Percentiles rank a stretch among this genome's conserved stretches.
Evolutionary conservation across 176 grass and related monocot species (phyloP).

Genomic region (Otatea glauca): DNA sequence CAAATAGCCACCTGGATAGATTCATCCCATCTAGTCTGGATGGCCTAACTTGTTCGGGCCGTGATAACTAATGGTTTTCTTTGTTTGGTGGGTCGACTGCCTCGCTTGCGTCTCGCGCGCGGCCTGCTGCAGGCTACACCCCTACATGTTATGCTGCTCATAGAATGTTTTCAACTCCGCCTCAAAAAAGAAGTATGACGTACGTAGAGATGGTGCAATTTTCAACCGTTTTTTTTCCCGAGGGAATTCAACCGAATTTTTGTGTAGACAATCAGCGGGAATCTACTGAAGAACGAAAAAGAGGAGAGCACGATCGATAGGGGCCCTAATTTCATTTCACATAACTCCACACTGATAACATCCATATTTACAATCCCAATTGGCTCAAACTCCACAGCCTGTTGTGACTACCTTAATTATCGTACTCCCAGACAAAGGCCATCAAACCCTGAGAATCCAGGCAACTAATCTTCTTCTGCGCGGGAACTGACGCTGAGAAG

Average conservation of each 20-base stretch:
- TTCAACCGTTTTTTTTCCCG: not conserved
- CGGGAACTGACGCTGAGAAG: not conserved
- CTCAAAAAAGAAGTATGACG: not conserved
- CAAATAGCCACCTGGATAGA: too few relatives aligned
- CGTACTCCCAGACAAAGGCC: not conserved
- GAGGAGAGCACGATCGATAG: not conserved
- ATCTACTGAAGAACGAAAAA: not conserved
- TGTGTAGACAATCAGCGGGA: not conserved
- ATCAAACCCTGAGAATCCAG: not conserved
- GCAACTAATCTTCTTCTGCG: not conserved
- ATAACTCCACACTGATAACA: not conserved
- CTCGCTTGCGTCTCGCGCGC: too few relatives aligned
- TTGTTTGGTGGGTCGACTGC: too few relatives aligned
- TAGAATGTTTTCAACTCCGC: too few relatives aligned
- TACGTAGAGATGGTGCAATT: not conserved
- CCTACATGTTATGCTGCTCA: too few relatives aligned
- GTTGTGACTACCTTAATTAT: not conserved
- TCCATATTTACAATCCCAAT: constrained; percentile 35
- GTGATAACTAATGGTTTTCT: too few relatives aligned
- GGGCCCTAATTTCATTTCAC: not conserved
- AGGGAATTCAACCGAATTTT: not conserved
- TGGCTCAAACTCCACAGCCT: not conserved
- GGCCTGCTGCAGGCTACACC: too few relatives aligned
- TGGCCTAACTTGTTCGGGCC: too few relatives aligned
- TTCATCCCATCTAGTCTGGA: too few relatives aligned